phyloP scores from a whole-genome alignment of 352 stramenopile species.

The Pythium dissimile region DNA sequence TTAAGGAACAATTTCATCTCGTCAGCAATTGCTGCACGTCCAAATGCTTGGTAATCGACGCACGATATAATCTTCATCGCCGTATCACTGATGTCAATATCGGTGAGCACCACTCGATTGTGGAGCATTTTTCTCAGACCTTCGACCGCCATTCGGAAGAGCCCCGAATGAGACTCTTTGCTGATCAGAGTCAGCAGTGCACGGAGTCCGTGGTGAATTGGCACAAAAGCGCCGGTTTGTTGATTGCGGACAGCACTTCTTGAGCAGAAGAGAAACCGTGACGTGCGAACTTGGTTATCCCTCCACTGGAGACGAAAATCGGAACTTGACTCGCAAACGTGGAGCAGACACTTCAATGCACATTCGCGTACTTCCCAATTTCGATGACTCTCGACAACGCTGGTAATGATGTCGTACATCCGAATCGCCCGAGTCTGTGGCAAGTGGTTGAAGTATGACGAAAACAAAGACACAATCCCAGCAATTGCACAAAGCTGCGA shows the following conservation, averaged over 20 bases:
- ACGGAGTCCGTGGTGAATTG: slow-evolving; percentile 53
- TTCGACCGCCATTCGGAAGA: slow-evolving; percentile 77
- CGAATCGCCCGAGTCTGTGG: slow-evolving; percentile 58
- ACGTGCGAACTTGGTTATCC: slow-evolving; percentile 58
- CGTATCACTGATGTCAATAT: slow-evolving; percentile 85
- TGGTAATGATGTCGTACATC: slow-evolving; percentile 81
- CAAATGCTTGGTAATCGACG: slow-evolving; percentile 82
- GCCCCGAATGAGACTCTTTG: slow-evolving; percentile 53
- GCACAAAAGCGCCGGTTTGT: slow-evolving; percentile 48
- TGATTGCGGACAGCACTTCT: slow-evolving; percentile 32
- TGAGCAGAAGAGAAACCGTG: slow-evolving; percentile 67
- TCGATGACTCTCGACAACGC: slow-evolving; percentile 61
- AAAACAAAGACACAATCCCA: slow-evolving; percentile 72
- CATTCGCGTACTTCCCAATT: slow-evolving; percentile 52
- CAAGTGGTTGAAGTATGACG: slow-evolving; percentile 75
- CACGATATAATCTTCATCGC: slow-evolving; percentile 76
- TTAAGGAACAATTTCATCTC: slow-evolving; percentile 25
- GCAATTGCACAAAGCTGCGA: slow-evolving; percentile 55
- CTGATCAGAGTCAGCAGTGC: slow-evolving; percentile 74
- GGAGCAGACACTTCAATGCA: slow-evolving; percentile 64
- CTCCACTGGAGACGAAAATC: slow-evolving; percentile 71
- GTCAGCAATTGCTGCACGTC: slow-evolving; percentile 64
- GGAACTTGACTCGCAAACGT: slow-evolving; percentile 62
- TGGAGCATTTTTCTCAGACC: slow-evolving; percentile 72
- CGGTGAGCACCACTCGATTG: slow-evolving; percentile 72